Evolutionary conservation across 2,329 filamentous ascomycete species (phyloP).

Genomic region (Endoconidiophora laricicola): DNA sequence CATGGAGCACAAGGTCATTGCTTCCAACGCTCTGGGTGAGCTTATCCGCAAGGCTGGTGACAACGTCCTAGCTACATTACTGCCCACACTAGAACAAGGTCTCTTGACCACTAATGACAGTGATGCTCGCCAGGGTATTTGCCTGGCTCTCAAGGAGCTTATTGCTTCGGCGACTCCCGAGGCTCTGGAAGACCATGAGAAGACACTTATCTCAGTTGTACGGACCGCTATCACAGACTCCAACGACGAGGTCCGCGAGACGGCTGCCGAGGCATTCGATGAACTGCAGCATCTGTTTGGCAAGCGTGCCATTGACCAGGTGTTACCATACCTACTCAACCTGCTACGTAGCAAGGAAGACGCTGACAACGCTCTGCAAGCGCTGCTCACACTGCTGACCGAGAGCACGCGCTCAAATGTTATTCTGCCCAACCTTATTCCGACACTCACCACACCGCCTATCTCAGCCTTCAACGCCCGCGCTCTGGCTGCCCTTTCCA

Average conservation of each 20-base stretch:
- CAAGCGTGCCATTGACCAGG: conserved; percentile 88
- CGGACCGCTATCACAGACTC: conserved; percentile 82
- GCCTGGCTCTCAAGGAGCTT: conserved; percentile 84
- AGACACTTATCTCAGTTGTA: conserved; percentile 85
- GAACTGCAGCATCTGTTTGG: conserved; percentile 84
- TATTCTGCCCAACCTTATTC: conserved; percentile 89
- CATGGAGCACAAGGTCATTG: conserved; percentile 98
- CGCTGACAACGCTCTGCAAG: conserved; percentile 82
- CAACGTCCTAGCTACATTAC: conserved; percentile 68
- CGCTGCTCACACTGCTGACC: conserved; percentile 82
- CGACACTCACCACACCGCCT: conserved; percentile 75
- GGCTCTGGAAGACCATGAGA: conserved; percentile 83
- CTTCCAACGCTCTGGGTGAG: conserved; percentile 89
- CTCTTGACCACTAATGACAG: conserved; percentile 76
- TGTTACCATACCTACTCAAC: conserved; percentile 78
- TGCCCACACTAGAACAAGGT: conserved; percentile 86
- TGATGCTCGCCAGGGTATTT: conserved; percentile 92
- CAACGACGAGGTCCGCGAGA: conserved; percentile 79
- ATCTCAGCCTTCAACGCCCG: conserved; percentile 92
- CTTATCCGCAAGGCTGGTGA: conserved; percentile 95
- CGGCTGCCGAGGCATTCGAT: conserved; percentile 93
- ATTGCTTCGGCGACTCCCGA: conserved; percentile 80
- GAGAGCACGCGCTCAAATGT: conserved; percentile 89
- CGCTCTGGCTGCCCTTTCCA: conserved; percentile 78
- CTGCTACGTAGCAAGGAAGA: conserved; percentile 74